A percentile compares a stretch with the other conserved stretches of the same genome.
Conservation (phyloP, 306 rosid genomes). For the Parietaria judaica region DNA sequence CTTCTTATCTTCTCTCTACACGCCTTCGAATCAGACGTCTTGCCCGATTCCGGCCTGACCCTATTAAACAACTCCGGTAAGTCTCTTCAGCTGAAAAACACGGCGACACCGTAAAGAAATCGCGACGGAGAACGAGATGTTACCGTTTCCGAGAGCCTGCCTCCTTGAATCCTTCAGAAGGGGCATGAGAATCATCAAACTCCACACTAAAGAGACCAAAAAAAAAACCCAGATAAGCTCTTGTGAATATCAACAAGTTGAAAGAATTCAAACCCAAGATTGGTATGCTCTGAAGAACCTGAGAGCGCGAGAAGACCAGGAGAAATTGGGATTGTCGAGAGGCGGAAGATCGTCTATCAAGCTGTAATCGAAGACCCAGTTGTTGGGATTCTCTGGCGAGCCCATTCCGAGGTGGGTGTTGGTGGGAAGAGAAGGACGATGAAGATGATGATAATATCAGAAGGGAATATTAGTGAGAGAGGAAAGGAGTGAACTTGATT, state of each 20-base stretch:
- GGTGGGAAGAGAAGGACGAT: background rate
- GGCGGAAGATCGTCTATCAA: slow-evolving; percentile 35
- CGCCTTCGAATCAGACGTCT: slow-evolving; percentile 60
- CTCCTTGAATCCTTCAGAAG: slow-evolving; percentile 36
- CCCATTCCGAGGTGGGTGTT: slow-evolving; percentile 21
- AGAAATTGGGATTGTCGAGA: slow-evolving; percentile 35
- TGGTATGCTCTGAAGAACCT: slow-evolving; percentile 19
- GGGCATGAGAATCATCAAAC: slow-evolving; percentile 32
- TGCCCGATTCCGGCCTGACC: slow-evolving; percentile 46
- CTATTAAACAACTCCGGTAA: background rate
- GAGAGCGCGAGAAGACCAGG: slow-evolving; percentile 43
- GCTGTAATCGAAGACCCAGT: slow-evolving; percentile 53
- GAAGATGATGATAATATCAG: background rate
- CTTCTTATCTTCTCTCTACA: slow-evolving; percentile 85
- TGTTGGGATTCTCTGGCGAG: slow-evolving; percentile 34
- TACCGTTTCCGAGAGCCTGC: slow-evolving; percentile 63
- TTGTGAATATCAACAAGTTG: background rate
- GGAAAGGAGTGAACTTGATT: slow-evolving; percentile 15
- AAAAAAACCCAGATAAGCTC: background rate
- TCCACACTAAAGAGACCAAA: slow-evolving; percentile 36
- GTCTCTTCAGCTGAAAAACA: background rate
- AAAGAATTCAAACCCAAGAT: slow-evolving; percentile 19
- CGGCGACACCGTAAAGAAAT: background rate
- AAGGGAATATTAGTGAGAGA: background rate
- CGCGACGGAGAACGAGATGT: background rate